phyloP scores from a whole-genome alignment of 371 early-diverging fungal species.

The Mucor velutinosus region DNA sequence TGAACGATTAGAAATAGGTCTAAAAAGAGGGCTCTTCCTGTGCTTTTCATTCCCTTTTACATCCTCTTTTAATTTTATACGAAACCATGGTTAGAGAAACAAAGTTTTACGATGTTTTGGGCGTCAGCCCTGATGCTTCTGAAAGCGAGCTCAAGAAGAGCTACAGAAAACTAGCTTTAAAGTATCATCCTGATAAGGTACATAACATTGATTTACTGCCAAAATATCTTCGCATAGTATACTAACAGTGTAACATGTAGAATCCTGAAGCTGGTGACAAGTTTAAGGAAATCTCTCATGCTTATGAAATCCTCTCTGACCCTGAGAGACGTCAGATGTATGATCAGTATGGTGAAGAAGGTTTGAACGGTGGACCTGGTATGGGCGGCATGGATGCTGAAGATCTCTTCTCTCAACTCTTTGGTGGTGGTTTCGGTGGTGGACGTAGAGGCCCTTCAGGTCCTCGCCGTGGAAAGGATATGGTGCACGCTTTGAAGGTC shows the following conservation, averaged over 20 bases:
- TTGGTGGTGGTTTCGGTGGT: conserved; percentile 67
- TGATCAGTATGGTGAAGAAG: conserved; percentile 86
- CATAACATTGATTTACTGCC: not conserved
- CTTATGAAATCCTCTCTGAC: conserved; percentile 94
- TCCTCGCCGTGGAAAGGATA: conserved; percentile 79
- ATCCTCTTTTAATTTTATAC: conserved; percentile 1
- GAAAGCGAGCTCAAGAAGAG: conserved; percentile 90
- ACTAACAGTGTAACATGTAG: conserved; percentile 27
- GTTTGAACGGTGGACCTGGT: conserved; percentile 71
- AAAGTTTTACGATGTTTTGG: conserved; percentile 92
- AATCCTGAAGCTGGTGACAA: conserved; percentile 85
- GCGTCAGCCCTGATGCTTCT: conserved; percentile 77
- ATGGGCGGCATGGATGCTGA: conserved; percentile 73
- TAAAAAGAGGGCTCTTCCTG: not conserved
- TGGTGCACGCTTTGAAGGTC: conserved; percentile 80
- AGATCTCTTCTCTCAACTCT: conserved; percentile 88
- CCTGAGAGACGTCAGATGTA: conserved; percentile 75
- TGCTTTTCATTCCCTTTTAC: not conserved
- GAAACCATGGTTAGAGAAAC: conserved; percentile 77
- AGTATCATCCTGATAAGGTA: conserved; percentile 96
- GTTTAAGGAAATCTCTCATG: conserved; percentile 94
- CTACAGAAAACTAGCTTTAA: conserved; percentile 89
- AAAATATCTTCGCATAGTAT: not conserved
- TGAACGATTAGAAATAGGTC: not conserved
- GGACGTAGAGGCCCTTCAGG: conserved; percentile 64